phyloP scores from a whole-genome alignment of 2,329 filamentous ascomycete species.

The Penicillium glabrum region DNA sequence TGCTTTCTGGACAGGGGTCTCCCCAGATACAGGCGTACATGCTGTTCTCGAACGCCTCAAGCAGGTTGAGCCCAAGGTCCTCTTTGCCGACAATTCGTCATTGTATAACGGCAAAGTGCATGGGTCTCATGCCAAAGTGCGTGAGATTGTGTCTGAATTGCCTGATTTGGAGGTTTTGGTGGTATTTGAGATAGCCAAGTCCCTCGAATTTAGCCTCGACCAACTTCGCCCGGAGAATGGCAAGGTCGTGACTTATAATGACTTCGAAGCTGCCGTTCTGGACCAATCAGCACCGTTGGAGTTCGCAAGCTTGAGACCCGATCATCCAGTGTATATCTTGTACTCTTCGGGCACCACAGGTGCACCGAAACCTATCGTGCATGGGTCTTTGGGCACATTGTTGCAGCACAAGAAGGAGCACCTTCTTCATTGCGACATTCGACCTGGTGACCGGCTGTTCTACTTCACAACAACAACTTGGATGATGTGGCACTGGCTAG shows the following conservation, averaged over 20 bases:
- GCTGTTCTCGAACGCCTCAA: conserved; percentile 83
- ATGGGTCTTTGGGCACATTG: conserved; percentile 84
- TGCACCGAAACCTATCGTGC: conserved; percentile 88
- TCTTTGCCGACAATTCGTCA: conserved; percentile 86
- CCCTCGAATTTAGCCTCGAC: conserved; percentile 36
- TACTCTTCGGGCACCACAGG: conserved; percentile 92
- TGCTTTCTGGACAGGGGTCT: conserved; percentile 89
- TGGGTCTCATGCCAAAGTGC: conserved; percentile 74
- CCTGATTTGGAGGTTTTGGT: conserved; percentile 68
- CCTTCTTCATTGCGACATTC: conserved; percentile 79
- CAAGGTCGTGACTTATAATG: conserved; percentile 40
- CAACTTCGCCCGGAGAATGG: conserved; percentile 38
- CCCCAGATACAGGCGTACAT: conserved; percentile 86
- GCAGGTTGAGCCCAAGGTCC: conserved; percentile 78
- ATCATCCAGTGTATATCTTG: conserved; percentile 89
- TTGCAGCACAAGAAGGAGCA: conserved; percentile 98
- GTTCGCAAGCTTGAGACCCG: conserved; percentile 78
- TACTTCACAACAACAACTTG: conserved; percentile 95
- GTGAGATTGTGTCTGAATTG: conserved; percentile 70
- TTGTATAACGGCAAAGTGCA: conserved; percentile 91
- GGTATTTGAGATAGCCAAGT: conserved; percentile 66
- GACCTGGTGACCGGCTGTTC: conserved; percentile 70
- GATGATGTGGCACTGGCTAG: conserved; percentile 99
- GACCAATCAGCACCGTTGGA: conserved; percentile 44
- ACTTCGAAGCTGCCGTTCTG: conserved; percentile 48